These are phyloP conservation scores for Blepharisma stoltei DNA, from an alignment of 73 alveolate species.

Conservation along the genomic window DNA sequence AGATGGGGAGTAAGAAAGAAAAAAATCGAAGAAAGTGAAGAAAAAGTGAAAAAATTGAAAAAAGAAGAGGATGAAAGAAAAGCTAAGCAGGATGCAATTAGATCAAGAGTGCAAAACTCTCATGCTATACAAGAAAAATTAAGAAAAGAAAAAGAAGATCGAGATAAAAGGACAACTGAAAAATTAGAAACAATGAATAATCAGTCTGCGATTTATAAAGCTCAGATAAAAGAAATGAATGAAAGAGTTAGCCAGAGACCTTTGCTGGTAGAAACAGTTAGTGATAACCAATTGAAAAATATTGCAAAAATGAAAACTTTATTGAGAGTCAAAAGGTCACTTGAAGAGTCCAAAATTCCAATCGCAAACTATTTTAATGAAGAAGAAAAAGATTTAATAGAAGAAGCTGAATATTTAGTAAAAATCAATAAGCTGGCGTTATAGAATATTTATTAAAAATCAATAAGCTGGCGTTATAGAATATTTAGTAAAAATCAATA, in stretches of 20 bases:
- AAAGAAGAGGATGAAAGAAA: conserved; percentile 36
- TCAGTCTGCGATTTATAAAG: neutral
- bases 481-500: neutral
- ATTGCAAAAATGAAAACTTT: neutral
- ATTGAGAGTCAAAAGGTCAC: neutral
- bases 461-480: too few species aligned
- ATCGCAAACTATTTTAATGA: conserved; percentile 7
- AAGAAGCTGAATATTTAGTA: conserved; percentile 17
- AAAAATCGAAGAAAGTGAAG: conserved; percentile 69
- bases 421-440: conserved; percentile 15
- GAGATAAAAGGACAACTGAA: neutral
- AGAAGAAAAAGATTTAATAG: conserved; percentile 8
- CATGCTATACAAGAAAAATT: neutral
- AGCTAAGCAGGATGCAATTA: conserved; percentile 44
- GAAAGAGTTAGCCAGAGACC: conserved; percentile 21
- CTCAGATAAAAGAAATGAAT: conserved; percentile 2
- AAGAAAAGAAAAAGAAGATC: neutral
- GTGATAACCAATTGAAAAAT: neutral
- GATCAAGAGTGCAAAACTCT: conserved; percentile 34
- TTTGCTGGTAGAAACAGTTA: conserved; percentile 22
- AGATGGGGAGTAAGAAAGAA: conserved; percentile 67
- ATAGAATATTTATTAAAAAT: neutral
- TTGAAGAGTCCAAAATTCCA: neutral
- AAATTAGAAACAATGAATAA: neutral
- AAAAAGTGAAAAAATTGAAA: conserved; percentile 52